Evolutionary conservation across 495 filamentous ascomycete genomes (phyloP), one percentile per base, ranked within the genome.

Genomic region (Alectoria sarmentosa): DNA sequence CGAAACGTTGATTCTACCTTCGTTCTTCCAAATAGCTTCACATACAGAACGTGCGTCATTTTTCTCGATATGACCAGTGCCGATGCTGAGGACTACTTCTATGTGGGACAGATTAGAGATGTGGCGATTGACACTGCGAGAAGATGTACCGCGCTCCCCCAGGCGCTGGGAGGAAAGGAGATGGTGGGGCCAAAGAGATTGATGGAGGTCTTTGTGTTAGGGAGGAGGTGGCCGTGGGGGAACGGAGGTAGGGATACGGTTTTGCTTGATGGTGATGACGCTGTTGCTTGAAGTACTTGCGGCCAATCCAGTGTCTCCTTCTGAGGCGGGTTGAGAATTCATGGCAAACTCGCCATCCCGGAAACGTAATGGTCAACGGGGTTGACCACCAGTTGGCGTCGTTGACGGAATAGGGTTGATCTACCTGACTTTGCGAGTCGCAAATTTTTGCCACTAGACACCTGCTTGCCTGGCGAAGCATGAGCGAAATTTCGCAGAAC

Each of bases 121-220:
- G 30, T 36, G 30, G 52, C 52, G 52, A 55, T 55, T 55, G 52
- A 32, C 21, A 55, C 30, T 21, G 52, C 52, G 17, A 55, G 52
- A 19, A 55, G 17, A 17, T 55, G 52, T 32, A 54, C 52, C 13
- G 15, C 52, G 6, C 6, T 21, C 8, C 3, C 13, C 0, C 2
- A 21, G 14, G 28, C 52, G 0, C 15, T 32, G 6, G 52, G 52
- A 32, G 52, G 52, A 5, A 21, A 10, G 52, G 52, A 17, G 0
- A 0, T 55, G 3, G 52, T 17, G 19, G 52, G 52, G 52, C 52
- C 52, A 8, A 55, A 21, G 19, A 32, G 21, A 17, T 34, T 55
- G 52, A 34, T 55, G 52, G 52, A 55, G 52, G 28, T 55, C 0
- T 34, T 32, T 3, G 52, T 55, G 30, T 10, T 55, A 5, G 52